phyloP scores from a whole-genome alignment of 495 filamentous ascomycete species.

The Lophium mytilinum region DNA sequence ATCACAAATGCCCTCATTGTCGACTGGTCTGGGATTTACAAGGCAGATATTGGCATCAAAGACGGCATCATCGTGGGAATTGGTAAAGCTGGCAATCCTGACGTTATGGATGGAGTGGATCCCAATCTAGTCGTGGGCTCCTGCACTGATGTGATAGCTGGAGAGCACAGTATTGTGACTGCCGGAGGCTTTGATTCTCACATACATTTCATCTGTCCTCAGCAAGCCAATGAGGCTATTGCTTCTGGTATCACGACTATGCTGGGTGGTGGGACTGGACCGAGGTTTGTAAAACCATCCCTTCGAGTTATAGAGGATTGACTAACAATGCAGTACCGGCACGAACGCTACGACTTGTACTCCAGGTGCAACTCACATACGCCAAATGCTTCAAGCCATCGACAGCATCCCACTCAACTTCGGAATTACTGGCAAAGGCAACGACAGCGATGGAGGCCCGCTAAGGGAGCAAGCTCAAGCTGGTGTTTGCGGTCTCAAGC shows the following conservation, averaged over 20 bases:
- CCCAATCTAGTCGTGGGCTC: slow-evolving; percentile 73
- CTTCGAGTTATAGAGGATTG: neutral
- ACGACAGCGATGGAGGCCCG: slow-evolving; percentile 65
- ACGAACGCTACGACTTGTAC: slow-evolving; percentile 96
- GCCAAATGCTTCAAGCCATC: slow-evolving; percentile 87
- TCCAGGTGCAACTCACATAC: slow-evolving; percentile 72
- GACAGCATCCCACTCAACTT: slow-evolving; percentile 85
- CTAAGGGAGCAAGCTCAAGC: slow-evolving; percentile 76
- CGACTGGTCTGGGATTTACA: slow-evolving; percentile 90
- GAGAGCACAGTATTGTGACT: slow-evolving; percentile 86
- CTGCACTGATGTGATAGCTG: slow-evolving; percentile 93
- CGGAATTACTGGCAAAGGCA: slow-evolving; percentile 94
- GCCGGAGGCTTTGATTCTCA: slow-evolving; percentile 89
- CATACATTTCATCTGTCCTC: slow-evolving; percentile 95
- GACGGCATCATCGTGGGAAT: slow-evolving; percentile 82
- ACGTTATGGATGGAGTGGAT: slow-evolving; percentile 87
- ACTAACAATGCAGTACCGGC: slow-evolving; percentile 55
- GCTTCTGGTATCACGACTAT: slow-evolving; percentile 87
- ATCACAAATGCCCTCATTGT: slow-evolving; percentile 90
- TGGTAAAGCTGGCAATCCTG: slow-evolving; percentile 93
- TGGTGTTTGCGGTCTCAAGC: slow-evolving; percentile 83
- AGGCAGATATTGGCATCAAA: slow-evolving; percentile 94
- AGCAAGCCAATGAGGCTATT: slow-evolving; percentile 81
- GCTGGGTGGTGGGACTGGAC: slow-evolving; percentile 90
- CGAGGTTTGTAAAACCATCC: slow-evolving; percentile 42